Evolutionary conservation across 768 basidiomycete genomes (phyloP).

Genomic region (Suillus fuscotomentosus): DNA sequence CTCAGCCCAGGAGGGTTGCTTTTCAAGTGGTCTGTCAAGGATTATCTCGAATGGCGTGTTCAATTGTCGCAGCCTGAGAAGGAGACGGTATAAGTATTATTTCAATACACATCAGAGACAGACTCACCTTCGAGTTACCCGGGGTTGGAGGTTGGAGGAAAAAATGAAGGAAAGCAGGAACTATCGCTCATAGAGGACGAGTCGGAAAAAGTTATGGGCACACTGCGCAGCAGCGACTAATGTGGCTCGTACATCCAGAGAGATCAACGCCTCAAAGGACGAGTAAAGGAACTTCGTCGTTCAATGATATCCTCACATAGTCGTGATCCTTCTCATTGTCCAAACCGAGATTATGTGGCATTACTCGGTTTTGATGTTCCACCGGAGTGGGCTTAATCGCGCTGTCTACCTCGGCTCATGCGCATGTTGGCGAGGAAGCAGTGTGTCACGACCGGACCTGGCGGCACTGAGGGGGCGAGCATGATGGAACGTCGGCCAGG

Average conservation of each 20-base stretch:
- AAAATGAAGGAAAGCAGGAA: not conserved
- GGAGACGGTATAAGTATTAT: not conserved
- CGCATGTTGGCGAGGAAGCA: not conserved
- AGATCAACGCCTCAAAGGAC: not conserved
- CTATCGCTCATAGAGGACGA: not conserved
- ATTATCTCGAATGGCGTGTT: not conserved
- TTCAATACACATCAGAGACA: not conserved
- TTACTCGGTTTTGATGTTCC: not conserved
- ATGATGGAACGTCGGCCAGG: not conserved
- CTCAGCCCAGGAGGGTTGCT: not conserved
- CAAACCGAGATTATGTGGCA: not conserved
- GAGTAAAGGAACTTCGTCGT: not conserved
- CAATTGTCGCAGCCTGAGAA: not conserved
- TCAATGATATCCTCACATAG: not conserved
- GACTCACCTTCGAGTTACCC: not conserved
- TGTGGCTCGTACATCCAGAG: not conserved
- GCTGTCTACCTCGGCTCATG: not conserved
- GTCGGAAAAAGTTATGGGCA: not conserved
- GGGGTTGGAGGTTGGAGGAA: not conserved
- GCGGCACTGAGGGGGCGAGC: not conserved
- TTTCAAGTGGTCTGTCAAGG: not conserved
- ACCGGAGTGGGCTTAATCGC: not conserved
- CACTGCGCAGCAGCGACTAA: not conserved
- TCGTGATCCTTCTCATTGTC: not conserved
- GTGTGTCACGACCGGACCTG: not conserved